Conservation (phyloP, 164 flowering plant genomes). For the Litsea cubeba region DNA sequence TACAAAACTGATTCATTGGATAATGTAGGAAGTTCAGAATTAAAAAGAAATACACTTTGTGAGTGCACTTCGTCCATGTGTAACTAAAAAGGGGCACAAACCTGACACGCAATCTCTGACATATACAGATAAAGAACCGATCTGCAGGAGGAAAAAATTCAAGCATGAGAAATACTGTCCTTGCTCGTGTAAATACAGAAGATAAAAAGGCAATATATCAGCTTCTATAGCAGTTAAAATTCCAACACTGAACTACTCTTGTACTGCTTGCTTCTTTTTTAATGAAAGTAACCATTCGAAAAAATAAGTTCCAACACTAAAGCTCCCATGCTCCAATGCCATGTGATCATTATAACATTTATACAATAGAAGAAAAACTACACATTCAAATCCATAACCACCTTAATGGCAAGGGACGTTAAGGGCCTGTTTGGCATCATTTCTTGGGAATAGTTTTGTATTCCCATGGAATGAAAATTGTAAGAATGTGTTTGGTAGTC, state of each 20-base stretch:
- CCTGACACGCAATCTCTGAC: slow-evolving; percentile 77
- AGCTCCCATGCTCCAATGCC: not conserved
- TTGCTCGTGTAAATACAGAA: not conserved
- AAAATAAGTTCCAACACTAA: not conserved
- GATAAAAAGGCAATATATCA: not conserved
- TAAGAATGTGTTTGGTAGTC: no score
- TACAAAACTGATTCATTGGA: not conserved
- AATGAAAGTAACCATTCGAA: no score
- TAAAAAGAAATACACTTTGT: not conserved
- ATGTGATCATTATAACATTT: not conserved
- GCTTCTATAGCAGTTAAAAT: not conserved
- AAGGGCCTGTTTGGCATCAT: not conserved
- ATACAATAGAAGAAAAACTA: not conserved
- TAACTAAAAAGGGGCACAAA: slow-evolving; percentile 25
- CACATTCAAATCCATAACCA: not conserved
- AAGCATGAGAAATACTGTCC: slow-evolving; percentile 16
- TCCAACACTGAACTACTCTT: not conserved
- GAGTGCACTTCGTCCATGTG: not conserved
- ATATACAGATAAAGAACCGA: slow-evolving; percentile 56
- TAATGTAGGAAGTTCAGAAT: not conserved
- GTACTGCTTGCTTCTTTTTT: no score
- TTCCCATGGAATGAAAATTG: no score
- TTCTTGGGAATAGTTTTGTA: no score
- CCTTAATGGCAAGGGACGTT: not conserved
- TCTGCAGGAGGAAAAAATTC: slow-evolving; percentile 43